A percentile compares a stretch with the other conserved stretches of the same genome.
phyloP scores from a whole-genome alignment of 2,329 filamentous ascomycete genomes.

The Xylariaceae sp. region DNA sequence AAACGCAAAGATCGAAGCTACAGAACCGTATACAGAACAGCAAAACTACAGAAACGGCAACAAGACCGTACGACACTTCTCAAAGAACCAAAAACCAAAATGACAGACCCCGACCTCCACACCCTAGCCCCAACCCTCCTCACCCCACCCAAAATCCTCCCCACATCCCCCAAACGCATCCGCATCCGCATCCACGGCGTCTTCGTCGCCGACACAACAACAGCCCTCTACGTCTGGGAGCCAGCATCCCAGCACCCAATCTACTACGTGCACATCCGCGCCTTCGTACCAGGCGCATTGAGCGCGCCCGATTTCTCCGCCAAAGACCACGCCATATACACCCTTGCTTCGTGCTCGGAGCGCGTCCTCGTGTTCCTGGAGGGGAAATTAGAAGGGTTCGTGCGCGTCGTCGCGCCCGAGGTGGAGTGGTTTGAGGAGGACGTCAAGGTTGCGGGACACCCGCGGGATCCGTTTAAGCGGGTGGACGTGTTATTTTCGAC shows the following conservation, averaged over 20 bases:
- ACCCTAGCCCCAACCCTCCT: too few species aligned
- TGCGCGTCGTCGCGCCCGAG: constrained; percentile 23
- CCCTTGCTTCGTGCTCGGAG: constrained; percentile 14
- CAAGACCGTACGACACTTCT: too few species aligned
- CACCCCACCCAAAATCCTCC: constrained; percentile 29
- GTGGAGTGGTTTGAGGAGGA: constrained; percentile 52
- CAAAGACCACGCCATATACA: constrained; percentile 21
- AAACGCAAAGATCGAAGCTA: too few species aligned
- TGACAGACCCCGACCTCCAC: too few species aligned
- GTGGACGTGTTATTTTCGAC: constrained; percentile 55
- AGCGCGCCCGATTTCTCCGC: background rate
- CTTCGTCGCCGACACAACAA: constrained; percentile 33
- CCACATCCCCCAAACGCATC: constrained; percentile 30
- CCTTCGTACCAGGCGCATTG: constrained; percentile 20
- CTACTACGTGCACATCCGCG: constrained; percentile 31
- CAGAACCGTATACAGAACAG: too few species aligned
- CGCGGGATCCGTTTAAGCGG: constrained; percentile 62
- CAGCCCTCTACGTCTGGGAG: constrained; percentile 36
- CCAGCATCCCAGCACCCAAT: constrained; percentile 31
- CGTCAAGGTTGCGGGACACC: constrained; percentile 53
- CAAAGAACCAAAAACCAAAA: too few species aligned
- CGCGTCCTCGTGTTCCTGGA: constrained; percentile 21
- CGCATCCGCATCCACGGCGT: constrained; percentile 29
- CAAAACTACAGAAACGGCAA: too few species aligned
- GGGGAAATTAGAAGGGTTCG: constrained; percentile 21